Evolutionary conservation across 257 asterid genomes (phyloP).

Genomic region (Forsythia suspensa): DNA sequence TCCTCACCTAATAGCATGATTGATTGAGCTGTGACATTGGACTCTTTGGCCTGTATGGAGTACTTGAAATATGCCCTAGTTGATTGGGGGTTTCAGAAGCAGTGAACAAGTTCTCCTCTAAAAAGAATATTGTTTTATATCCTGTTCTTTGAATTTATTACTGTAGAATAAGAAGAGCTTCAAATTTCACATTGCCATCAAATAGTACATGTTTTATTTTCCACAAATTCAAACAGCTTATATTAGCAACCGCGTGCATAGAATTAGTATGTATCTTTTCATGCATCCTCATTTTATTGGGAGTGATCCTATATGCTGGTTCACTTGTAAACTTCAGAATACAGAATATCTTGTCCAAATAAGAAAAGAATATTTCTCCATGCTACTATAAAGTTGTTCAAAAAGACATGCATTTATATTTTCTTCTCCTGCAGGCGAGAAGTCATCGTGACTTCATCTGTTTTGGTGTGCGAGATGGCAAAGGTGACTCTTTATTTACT

Average conservation of each 20-base stretch:
- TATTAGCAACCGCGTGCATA: background rate
- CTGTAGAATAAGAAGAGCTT: background rate
- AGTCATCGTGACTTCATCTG: conserved; percentile 90
- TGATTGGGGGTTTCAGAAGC: background rate
- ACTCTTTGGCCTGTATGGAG: background rate
- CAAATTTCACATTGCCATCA: background rate
- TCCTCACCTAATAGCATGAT: background rate
- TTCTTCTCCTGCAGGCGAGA: conserved; percentile 65
- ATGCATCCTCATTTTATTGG: conserved; percentile 3
- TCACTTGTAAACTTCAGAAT: conserved; percentile 4
- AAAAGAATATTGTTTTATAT: background rate
- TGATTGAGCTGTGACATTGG: conserved; percentile 1
- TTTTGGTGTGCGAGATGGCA: conserved; percentile 77
- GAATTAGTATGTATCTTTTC: background rate
- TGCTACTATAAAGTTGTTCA: background rate
- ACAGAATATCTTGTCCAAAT: background rate
- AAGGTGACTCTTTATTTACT: conserved; percentile 55
- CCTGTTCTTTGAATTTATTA: background rate
- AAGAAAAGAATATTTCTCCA: background rate
- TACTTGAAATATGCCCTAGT: background rate
- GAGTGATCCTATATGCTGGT: background rate
- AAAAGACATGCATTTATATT: conserved; percentile 6
- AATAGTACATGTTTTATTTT: background rate
- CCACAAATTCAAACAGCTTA: background rate
- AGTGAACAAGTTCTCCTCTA: background rate